These are phyloP conservation scores for Strombidium stylifer DNA, from an alignment of 73 alveolate species.

Conservation along the genomic window DNA sequence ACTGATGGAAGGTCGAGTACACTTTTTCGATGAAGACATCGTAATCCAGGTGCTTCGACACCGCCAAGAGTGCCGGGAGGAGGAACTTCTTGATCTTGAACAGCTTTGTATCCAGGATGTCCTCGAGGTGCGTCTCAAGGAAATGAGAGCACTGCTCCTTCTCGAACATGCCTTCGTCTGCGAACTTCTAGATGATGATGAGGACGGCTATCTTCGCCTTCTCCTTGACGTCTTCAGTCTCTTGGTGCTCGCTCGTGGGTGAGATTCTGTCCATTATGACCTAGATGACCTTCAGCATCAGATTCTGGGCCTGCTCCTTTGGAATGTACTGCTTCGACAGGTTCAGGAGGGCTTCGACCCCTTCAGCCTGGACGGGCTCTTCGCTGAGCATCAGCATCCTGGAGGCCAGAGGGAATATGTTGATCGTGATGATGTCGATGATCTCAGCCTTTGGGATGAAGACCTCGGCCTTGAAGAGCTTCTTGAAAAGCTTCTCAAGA, in stretches of 20 bases:
- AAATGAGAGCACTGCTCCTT: constrained; percentile 7
- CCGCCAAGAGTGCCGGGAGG: constrained; percentile 11
- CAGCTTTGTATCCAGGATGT: constrained; percentile 32
- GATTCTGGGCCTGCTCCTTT: constrained; percentile 4
- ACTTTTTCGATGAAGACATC: neutral
- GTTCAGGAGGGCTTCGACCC: constrained; percentile 29
- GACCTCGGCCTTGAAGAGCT: neutral
- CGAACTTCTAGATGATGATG: constrained; percentile 34
- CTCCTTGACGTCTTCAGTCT: neutral
- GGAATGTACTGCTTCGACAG: constrained; percentile 2
- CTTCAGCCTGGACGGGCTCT: constrained; percentile 35
- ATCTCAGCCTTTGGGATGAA: neutral
- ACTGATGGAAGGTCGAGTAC: constrained; percentile 11
- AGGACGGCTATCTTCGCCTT: constrained; percentile 28
- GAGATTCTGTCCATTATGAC: no score
- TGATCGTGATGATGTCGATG: constrained; percentile 2
- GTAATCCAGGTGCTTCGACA: constrained; percentile 2
- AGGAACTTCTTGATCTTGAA: constrained; percentile 35
- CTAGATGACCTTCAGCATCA: constrained; percentile 11
- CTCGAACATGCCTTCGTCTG: constrained; percentile 10
- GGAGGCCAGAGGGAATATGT: constrained; percentile 28
- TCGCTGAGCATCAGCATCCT: constrained; percentile 30
- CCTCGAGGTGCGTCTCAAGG: constrained; percentile 7
- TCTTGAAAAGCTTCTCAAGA: constrained; percentile 12
- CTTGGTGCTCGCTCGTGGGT: no score